Evolutionary conservation across 331 rosid species (phyloP), one percentile per base, ranked within the genome.

Genomic region (Prunus yedoensis): DNA sequence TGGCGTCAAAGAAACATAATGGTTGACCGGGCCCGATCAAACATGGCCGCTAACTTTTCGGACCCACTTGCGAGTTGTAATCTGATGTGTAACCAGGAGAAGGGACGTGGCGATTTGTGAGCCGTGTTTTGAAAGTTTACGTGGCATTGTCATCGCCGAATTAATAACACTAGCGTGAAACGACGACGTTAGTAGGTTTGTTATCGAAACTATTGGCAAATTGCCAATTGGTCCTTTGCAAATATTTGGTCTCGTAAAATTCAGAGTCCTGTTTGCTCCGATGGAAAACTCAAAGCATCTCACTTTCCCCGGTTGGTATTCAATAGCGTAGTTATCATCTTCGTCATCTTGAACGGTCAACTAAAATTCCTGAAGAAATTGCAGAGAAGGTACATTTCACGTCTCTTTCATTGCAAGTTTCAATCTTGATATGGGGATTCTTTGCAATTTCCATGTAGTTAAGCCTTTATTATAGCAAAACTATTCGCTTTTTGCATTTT

Each of bases 271-370:
- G 43, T 65, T 65, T 4, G 17, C 28, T 41, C 17, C 46, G 70
- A 16, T n/a, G 17, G 16, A 66, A 41, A 70, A 28, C 2, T 10
- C 35, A 35, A 60, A 38, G 67, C 57, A 71, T 38, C 2, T 61
- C 45, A 11, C 47, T 10, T n/a, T 66, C 50, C 18, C 57, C 28
- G 68, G 49, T 27, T 8, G 3, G 3, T 10, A 21, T 28, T 15
- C 23, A 58, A 47, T 8, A 47, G 5, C 16, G n/a, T 7, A 15
- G 20, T 10, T 15, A 23, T 52, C 57, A 13, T 63, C 67, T 13
- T 53, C 67, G 28, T 64, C 21, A 64, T 76, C 50, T 60, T 45
- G 9, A 69, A 69, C 62, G 16, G 43, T 3, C n/a, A 51, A n/a
- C 25, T 27, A 35, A 35, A 30, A 32, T 15, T 52, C 5, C 15